Evolutionary conservation across 2,329 filamentous ascomycete genomes (phyloP).

Genomic region (Dactylellina leptospora): DNA sequence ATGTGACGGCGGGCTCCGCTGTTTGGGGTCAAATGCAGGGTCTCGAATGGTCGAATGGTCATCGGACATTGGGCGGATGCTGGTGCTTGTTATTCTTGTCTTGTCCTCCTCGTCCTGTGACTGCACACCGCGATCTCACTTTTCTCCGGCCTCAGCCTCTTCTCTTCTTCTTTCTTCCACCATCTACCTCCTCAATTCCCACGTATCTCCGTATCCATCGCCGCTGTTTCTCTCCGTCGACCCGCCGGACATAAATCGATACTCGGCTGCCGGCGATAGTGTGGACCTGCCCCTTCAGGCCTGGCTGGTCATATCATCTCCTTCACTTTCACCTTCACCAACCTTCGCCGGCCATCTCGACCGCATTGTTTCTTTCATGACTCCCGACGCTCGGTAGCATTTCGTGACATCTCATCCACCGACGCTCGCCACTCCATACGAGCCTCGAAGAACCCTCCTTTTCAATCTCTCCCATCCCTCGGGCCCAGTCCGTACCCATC

Average conservation of each 20-base stretch:
- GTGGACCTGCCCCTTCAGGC: conserved; percentile 32
- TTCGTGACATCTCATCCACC: background rate
- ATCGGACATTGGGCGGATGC: background rate
- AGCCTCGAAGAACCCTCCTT: background rate
- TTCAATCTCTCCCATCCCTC: background rate
- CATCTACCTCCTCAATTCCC: background rate
- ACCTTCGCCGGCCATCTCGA: conserved; percentile 15
- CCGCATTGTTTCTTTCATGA: conserved; percentile 44
- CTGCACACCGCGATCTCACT: no score
- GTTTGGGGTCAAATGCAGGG: no score
- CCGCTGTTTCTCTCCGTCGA: background rate
- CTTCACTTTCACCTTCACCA: conserved; percentile 8
- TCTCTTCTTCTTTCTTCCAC: background rate
- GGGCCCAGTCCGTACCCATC: background rate
- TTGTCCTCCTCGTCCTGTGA: no score
- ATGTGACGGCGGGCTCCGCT: no score
- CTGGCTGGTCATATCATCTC: background rate
- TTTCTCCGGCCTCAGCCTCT: background rate
- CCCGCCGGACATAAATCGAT: background rate
- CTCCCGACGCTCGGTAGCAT: conserved; percentile 20
- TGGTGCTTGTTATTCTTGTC: conserved; percentile 6
- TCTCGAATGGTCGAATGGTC: background rate
- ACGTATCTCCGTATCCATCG: no score
- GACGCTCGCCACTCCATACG: no score
- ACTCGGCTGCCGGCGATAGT: background rate